Base-by-base conservation (phyloP, 2,329 filamentous ascomycete genomes). In the Grosmannia serpens region DNA sequence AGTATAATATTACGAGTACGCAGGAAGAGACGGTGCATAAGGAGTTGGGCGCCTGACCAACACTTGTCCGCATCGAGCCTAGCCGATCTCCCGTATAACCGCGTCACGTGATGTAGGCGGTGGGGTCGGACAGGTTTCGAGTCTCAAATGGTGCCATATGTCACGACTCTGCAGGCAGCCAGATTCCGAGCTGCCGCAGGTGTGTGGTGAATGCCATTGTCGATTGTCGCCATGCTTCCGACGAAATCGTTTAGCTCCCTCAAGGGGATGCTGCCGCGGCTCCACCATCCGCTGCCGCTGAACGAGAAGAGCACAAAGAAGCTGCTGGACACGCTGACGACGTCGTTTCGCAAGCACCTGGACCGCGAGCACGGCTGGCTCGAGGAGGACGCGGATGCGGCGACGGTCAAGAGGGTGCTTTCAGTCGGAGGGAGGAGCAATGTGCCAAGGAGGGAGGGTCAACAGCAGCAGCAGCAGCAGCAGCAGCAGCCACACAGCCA, bases 301-400 rank as follows among this genome's bases (percentile, higher is more conserved):
- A 77, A 71, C 51, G 69, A 71, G 50, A 73, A 74, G 58, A 77
- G 82, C 58, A 78, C 79, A 29, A 74, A 79, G 61, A 77, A 77
- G 64, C 75, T 84, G 10, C 78, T 83, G 62, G 74, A 81, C 57
- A 74, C 75, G 38, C 73, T 84, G 56, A 84, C 81, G 55, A 69
- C 73, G 7, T 83, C 80, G 2, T 84, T 84, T 66, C 76, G 81
- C 56, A 74, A 74, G 58, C 77, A 82, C 33, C 77, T 84, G n/a
- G 80, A 83, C 64, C 73, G 70, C 50, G 80, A 84, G 65, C 78
- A 84, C 64, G 80, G 80, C 60, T 75, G 70, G 65, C 65, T 71
- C 33, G 62, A 69, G 20, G 67, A 70, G 17, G 66, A 73, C 10
- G 62, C 62, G 11, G 61, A 55, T n/a, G 49, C 41, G 0, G 49